Evolutionary conservation across 495 filamentous ascomycete species (phyloP), one percentile per base, ranked within the genome.

Genomic region (Lichina pygmaea): DNA sequence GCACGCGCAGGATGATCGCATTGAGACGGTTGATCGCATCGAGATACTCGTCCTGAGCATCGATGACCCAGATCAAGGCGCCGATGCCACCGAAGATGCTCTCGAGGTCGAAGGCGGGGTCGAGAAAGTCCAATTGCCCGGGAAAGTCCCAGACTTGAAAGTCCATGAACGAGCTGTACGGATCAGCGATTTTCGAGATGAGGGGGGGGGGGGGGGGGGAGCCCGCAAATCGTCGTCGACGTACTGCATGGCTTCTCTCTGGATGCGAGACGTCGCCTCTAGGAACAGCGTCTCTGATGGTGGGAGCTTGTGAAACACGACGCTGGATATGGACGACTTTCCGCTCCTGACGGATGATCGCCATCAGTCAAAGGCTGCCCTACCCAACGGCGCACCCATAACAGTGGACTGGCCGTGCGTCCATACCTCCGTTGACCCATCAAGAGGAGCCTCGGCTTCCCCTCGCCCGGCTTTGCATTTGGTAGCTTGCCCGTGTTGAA

Each of bases 61-160:
- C 89, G 47, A 97, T 89, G 42, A 97, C 86, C 91, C 91, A 97
- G 47, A 97, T 89, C 32, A 95, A 63, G 5, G 86, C 86, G 5
- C 91, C 89, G 33, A 91, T 77, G 54, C 85, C 82, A 43, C 80
- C 78, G 59, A 97, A 94, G 54, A 94, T 86, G 53, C 78, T 75
- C 52, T 92, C 83, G 33, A 84, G 73, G 58, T 97, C 91, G 50
- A 92, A 83, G 6, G 68, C 72, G 32, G 68, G 78, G 59, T 93
- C 81, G 44, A 84, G 71, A 49, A 85, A 82, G 58, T 93, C 78
- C 45, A 95, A 71, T 56, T 94, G 84, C 31, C 86, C 84, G 0
- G 91, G 89, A 45, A 97, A 83, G 54, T 97, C 89, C 82, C 83
- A 93, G 33, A 94, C 80, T 56, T 95, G 86, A 54, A 97, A 93